Evolutionary conservation across 345 rosid genomes (phyloP).

Genomic region (Bruguiera parviflora): DNA sequence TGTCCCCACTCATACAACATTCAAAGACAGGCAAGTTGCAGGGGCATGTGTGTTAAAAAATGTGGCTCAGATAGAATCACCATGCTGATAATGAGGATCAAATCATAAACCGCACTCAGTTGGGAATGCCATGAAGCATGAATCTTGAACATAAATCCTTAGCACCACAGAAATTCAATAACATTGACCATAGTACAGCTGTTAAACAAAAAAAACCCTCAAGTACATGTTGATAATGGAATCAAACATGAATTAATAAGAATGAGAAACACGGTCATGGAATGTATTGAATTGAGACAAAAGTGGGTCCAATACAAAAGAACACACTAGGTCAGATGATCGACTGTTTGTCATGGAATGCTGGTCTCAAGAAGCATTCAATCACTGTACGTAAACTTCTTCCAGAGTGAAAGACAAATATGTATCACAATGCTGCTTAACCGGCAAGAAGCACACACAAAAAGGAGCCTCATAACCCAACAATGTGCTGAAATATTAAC

Average conservation of each 20-base stretch:
- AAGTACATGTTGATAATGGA: background rate
- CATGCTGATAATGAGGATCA: too few species aligned
- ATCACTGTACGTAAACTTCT: slow-evolving; percentile 24
- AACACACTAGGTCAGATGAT: slow-evolving; percentile 27
- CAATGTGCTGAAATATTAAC: background rate
- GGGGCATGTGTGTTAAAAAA: too few species aligned
- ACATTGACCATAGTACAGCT: too few species aligned
- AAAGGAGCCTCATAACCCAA: background rate
- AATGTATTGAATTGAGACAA: slow-evolving; percentile 31
- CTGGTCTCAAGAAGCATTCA: slow-evolving; percentile 32
- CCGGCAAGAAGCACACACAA: slow-evolving; percentile 19
- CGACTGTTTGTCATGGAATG: slow-evolving; percentile 14
- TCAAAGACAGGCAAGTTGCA: too few species aligned
- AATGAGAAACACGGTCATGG: background rate
- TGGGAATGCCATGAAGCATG: too few species aligned
- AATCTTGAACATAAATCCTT: too few species aligned
- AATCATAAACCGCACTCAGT: too few species aligned
- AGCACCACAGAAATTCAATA: too few species aligned
- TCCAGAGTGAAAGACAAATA: slow-evolving; percentile 4
- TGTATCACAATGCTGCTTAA: slow-evolving; percentile 27
- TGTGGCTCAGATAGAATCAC: too few species aligned
- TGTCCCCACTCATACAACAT: too few species aligned
- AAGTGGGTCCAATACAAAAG: slow-evolving; percentile 9
- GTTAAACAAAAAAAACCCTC: too few species aligned
- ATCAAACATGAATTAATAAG: background rate